phyloP scores from a whole-genome alignment of 108 stramenopile genomes.

The Parmales sp. region DNA sequence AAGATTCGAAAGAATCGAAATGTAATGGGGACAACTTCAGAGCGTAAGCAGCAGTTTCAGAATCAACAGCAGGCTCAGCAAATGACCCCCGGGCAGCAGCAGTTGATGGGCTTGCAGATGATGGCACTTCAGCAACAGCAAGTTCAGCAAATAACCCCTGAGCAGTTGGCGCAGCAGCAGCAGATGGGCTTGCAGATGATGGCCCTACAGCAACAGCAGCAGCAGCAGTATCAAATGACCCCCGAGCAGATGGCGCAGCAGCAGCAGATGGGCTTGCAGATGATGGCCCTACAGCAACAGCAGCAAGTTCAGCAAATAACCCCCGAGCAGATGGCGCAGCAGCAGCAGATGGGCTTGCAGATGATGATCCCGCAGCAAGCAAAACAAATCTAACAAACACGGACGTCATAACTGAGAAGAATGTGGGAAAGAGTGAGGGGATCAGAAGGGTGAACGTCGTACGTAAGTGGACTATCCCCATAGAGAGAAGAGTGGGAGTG shows the following conservation, averaged over 20 bases:
- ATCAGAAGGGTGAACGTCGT: too few species aligned
- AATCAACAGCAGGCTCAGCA: neutral
- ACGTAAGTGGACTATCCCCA: too few species aligned
- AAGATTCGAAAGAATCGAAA: neutral
- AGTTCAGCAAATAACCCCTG: too few species aligned
- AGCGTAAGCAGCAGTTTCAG: neutral
- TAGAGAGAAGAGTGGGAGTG: too few species aligned
- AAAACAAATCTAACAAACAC: too few species aligned
- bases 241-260: neutral
- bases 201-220: neutral
- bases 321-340: neutral
- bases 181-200: neutral
- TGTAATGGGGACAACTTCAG: neutral
- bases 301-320: too few species aligned
- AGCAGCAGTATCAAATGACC: neutral
- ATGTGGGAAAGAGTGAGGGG: too few species aligned
- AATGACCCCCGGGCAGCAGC: neutral
- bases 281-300: too few species aligned
- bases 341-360: neutral
- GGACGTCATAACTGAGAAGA: too few species aligned
- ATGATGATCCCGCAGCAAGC: too few species aligned
- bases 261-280: neutral
- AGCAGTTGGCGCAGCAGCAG: neutral
- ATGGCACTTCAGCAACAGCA: too few species aligned
- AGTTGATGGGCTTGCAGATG: neutral